phyloP scores from a whole-genome alignment of 768 basidiomycete genomes.

The Mycena amicta region DNA sequence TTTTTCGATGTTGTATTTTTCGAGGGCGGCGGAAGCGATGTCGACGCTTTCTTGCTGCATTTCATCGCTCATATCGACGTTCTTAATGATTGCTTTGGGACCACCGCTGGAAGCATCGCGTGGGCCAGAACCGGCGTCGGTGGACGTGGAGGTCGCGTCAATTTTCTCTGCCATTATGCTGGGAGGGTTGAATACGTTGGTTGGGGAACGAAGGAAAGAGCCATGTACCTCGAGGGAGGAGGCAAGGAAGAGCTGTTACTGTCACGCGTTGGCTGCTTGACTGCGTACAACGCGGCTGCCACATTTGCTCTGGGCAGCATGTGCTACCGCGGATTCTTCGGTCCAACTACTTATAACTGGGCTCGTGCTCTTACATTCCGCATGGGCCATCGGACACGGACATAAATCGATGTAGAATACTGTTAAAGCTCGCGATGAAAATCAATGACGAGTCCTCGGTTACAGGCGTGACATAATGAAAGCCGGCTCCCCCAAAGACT shows the following conservation, averaged over 20 bases:
- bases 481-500: too few species aligned
- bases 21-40: constrained; percentile 80
- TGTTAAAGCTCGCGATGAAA: neutral
- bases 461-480: too few species aligned
- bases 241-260: neutral
- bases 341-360: neutral
- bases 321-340: neutral
- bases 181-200: neutral
- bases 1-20: constrained; percentile 94
- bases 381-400: neutral
- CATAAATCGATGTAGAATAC: too few species aligned
- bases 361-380: neutral
- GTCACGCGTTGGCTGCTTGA: neutral
- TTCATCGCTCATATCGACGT: constrained; percentile 95
- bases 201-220: neutral
- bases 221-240: neutral
- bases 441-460: too few species aligned
- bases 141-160: constrained; percentile 60
- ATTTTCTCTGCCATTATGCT: constrained; percentile 55
- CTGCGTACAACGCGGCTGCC: neutral
- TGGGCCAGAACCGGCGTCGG: constrained; percentile 51
- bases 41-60: constrained; percentile 96
- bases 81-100: constrained; percentile 92
- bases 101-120: constrained; percentile 43
- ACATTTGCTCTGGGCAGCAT: neutral